Conservation (phyloP, 805 yeast genomes). For the Ascoidea asiatica region DNA sequence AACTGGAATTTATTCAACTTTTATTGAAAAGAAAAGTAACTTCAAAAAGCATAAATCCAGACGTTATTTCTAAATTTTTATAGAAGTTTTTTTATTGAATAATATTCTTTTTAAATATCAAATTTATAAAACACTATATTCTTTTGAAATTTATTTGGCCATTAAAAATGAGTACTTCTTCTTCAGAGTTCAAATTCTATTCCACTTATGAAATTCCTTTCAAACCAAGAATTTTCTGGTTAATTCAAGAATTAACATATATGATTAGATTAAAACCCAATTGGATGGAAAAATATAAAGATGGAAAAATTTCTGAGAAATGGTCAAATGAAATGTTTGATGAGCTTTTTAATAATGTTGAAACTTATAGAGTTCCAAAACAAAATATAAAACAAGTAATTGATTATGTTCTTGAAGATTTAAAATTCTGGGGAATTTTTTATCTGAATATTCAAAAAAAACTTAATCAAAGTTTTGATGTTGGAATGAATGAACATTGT, state of each 20-base stretch:
- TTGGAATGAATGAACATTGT: slow-evolving; percentile 15
- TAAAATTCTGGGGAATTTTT: slow-evolving; percentile 17
- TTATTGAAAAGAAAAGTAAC: no score
- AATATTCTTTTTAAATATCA: no score
- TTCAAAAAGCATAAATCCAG: no score
- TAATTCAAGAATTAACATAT: slow-evolving; percentile 8
- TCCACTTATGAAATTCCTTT: no score
- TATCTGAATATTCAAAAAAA: slow-evolving; percentile 5
- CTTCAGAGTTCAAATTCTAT: no score
- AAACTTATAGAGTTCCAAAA: slow-evolving; percentile 2
- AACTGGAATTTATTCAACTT: no score
- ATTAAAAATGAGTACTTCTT: no score
- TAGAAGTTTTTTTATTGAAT: no score
- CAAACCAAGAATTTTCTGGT: not conserved
- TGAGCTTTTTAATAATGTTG: no score
- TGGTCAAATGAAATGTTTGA: slow-evolving; percentile 21
- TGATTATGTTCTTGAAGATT: slow-evolving; percentile 18
- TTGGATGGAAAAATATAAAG: slow-evolving; percentile 17
- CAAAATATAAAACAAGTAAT: slow-evolving; percentile 12
- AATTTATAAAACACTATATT: no score
- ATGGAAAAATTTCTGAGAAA: slow-evolving; percentile 14
- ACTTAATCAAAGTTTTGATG: slow-evolving; percentile 10
- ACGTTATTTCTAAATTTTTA: no score
- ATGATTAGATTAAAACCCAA: slow-evolving; percentile 16
- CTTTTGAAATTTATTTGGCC: no score